phyloP scores from a whole-genome alignment of 225 moss, liverwort and hornwort species.

The Marchantia polymorpha region DNA sequence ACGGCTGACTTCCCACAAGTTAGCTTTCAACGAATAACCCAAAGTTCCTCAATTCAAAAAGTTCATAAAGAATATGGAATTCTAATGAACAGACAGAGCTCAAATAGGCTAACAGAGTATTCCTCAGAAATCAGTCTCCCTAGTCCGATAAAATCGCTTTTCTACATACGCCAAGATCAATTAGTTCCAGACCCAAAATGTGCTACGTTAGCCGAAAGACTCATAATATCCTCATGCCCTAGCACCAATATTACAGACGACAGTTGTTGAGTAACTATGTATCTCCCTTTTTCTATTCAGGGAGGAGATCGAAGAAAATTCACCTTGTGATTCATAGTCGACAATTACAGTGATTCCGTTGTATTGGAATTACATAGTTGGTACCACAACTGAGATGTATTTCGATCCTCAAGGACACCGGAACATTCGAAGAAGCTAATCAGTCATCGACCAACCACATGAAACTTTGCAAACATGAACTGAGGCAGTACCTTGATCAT shows the following conservation, averaged over 20 bases:
- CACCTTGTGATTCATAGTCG: constrained; percentile 1
- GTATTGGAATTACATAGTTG: not conserved
- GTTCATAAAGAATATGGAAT: too few relatives aligned
- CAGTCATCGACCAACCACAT: not conserved
- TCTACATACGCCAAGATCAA: not conserved
- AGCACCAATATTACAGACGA: not conserved
- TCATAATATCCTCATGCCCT: not conserved
- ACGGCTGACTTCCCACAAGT: too few relatives aligned
- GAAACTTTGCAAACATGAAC: not conserved
- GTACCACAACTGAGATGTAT: not conserved
- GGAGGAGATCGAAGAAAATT: constrained; percentile 9
- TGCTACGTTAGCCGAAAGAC: not conserved
- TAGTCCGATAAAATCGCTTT: not conserved
- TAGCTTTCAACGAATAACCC: too few relatives aligned
- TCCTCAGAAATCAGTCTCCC: not conserved
- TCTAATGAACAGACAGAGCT: not conserved
- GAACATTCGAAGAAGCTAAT: not conserved
- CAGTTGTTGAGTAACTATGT: not conserved
- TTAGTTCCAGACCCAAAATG: not conserved
- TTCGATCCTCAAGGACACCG: not conserved
- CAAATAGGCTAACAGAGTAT: not conserved
- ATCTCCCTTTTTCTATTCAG: constrained; percentile 17
- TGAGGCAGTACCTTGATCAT: not conserved
- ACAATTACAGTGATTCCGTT: not conserved
- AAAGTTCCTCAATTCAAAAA: too few relatives aligned